phyloP scores from a whole-genome alignment of 2,329 filamentous ascomycete species.

The Metarhizium anisopliae region DNA sequence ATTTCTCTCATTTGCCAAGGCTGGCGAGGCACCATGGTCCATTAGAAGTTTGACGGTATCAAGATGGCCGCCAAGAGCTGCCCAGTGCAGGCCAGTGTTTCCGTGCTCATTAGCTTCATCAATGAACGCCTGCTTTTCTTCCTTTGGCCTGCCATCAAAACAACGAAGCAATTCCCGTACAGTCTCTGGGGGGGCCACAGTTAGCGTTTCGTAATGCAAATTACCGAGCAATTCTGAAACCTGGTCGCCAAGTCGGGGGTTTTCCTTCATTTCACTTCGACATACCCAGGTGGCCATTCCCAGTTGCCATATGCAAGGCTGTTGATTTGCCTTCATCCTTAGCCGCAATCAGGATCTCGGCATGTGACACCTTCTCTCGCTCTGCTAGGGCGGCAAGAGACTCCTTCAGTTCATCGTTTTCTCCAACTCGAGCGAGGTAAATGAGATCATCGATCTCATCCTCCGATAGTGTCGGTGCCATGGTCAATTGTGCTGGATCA shows the following conservation, averaged over 20 bases:
- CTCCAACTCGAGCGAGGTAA: slow-evolving; percentile 74
- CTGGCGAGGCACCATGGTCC: slow-evolving; percentile 66
- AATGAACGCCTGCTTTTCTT: slow-evolving; percentile 43
- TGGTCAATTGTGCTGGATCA: slow-evolving; percentile 13
- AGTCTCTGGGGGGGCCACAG: slow-evolving; percentile 25
- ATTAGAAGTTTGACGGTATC: slow-evolving; percentile 70
- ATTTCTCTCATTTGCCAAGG: slow-evolving; percentile 72
- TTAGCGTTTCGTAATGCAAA: background rate
- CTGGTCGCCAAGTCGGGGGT: background rate
- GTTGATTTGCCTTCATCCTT: slow-evolving; percentile 71
- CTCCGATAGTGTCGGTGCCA: slow-evolving; percentile 51
- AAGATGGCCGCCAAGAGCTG: slow-evolving; percentile 80
- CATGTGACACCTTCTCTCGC: slow-evolving; percentile 48
- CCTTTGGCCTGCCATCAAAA: slow-evolving; percentile 30
- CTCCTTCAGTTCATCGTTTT: slow-evolving; percentile 57
- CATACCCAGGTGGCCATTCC: slow-evolving; percentile 77
- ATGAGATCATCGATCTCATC: slow-evolving; percentile 89
- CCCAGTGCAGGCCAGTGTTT: slow-evolving; percentile 93
- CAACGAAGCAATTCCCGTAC: slow-evolving; percentile 34
- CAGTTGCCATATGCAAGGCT: slow-evolving; percentile 83
- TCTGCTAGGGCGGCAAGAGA: slow-evolving; percentile 50
- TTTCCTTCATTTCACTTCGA: background rate
- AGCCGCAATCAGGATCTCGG: slow-evolving; percentile 60
- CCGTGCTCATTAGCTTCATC: slow-evolving; percentile 70
- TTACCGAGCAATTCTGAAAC: background rate